phyloP scores from a whole-genome alignment of 2,329 filamentous ascomycete species.

The Colletotrichum endophyticum region DNA sequence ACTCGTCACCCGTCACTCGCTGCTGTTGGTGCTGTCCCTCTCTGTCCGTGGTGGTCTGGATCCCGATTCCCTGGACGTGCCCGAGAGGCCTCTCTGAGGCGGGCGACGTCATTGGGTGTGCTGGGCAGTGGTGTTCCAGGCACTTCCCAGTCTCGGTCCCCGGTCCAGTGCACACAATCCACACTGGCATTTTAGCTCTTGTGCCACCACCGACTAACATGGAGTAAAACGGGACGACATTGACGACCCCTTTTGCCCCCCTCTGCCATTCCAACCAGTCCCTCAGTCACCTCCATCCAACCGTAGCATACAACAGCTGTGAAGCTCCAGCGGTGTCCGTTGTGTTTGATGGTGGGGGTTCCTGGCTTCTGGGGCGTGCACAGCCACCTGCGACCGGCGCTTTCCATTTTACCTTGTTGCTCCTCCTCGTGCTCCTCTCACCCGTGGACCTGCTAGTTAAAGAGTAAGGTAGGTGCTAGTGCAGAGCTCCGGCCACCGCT shows the following conservation, averaged over 20 bases:
- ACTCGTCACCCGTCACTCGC: neutral
- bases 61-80: neutral
- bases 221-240: neutral
- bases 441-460: neutral
- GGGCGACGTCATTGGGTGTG: conserved; percentile 17
- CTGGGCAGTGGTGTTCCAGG: neutral
- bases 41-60: neutral
- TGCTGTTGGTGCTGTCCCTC: neutral
- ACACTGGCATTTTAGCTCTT: neutral
- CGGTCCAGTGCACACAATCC: neutral
- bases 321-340: neutral
- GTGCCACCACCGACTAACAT: neutral
- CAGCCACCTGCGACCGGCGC: neutral
- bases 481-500: neutral
- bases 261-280: neutral
- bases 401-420: neutral
- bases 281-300: neutral
- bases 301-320: neutral
- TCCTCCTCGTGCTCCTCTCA: neutral
- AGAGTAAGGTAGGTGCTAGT: neutral
- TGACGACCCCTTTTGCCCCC: conserved; percentile 2
- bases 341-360: neutral
- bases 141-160: neutral
- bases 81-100: conserved; percentile 18
- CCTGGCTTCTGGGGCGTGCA: neutral